These are phyloP conservation scores for Saccharum hybrid DNA, from an alignment of 202 grass and related monocot species.

Conservation along the genomic window DNA sequence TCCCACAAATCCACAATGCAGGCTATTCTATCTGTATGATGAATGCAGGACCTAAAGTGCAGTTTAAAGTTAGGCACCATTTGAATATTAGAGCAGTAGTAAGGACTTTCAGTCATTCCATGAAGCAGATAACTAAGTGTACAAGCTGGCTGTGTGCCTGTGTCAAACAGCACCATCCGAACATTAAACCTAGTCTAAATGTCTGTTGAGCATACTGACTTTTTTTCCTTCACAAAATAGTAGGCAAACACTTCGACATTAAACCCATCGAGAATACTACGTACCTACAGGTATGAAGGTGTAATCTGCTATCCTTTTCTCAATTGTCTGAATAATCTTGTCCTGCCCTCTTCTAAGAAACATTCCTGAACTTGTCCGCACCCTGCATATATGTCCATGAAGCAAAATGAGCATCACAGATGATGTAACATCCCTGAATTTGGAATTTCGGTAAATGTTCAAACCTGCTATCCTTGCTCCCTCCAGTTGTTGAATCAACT, in stretches of 20 bases:
- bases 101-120: neutral
- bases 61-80: slow-evolving; percentile 1
- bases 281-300: slow-evolving; percentile 95
- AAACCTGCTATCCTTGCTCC: slow-evolving; percentile 94
- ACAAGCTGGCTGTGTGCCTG: slow-evolving; percentile 1
- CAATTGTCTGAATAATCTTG: slow-evolving; percentile 69
- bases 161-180: slow-evolving; percentile 21
- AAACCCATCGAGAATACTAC: slow-evolving; percentile 21
- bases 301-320: slow-evolving; percentile 96
- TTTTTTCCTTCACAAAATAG: neutral
- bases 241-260: neutral
- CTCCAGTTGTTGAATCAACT: slow-evolving; percentile 79
- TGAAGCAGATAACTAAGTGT: neutral
- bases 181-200: neutral
- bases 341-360: slow-evolving; percentile 95
- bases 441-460: slow-evolving; percentile 19
- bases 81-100: neutral
- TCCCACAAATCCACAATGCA: neutral
- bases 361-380: slow-evolving; percentile 97
- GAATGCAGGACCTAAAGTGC: slow-evolving; percentile 10
- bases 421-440: slow-evolving; percentile 17
- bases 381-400: slow-evolving; percentile 55
- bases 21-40: slow-evolving; percentile 5
- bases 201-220: neutral
- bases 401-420: slow-evolving; percentile 19